Conservation (phyloP, 331 rosid species). For the Phaseolus coccineus region DNA sequence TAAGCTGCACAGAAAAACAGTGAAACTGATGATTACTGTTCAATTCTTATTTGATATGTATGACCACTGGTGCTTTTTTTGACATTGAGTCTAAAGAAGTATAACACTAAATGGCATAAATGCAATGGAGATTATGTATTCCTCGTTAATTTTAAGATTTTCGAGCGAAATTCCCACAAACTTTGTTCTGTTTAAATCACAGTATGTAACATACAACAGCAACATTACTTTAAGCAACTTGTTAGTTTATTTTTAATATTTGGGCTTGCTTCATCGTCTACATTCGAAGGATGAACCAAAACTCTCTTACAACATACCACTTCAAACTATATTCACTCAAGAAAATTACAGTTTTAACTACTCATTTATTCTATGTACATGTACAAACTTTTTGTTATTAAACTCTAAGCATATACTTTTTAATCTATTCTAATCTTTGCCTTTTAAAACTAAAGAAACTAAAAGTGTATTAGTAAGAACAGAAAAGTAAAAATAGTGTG, state of each 20-base stretch:
- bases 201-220: not conserved
- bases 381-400: too few species aligned
- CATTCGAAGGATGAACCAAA: too few species aligned
- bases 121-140: not conserved
- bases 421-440: too few species aligned
- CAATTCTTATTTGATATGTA: not conserved
- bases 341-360: too few species aligned
- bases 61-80: not conserved
- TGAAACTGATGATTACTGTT: not conserved
- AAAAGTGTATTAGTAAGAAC: too few species aligned
- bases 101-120: not conserved
- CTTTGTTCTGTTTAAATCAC: not conserved
- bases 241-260: not conserved
- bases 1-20: constrained; percentile 33
- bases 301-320: too few species aligned
- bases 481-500: too few species aligned
- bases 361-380: too few species aligned
- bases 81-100: not conserved
- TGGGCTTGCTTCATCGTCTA: not conserved
- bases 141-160: not conserved
- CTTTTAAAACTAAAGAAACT: too few species aligned
- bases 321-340: too few species aligned
- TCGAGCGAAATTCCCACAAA: not conserved
- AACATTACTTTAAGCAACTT: not conserved
- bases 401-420: too few species aligned